Percentiles rank a stretch among this genome's conserved stretches.
Evolutionary conservation across 2,329 filamentous ascomycete genomes (phyloP).

Genomic region (Aspergillus fructus): DNA sequence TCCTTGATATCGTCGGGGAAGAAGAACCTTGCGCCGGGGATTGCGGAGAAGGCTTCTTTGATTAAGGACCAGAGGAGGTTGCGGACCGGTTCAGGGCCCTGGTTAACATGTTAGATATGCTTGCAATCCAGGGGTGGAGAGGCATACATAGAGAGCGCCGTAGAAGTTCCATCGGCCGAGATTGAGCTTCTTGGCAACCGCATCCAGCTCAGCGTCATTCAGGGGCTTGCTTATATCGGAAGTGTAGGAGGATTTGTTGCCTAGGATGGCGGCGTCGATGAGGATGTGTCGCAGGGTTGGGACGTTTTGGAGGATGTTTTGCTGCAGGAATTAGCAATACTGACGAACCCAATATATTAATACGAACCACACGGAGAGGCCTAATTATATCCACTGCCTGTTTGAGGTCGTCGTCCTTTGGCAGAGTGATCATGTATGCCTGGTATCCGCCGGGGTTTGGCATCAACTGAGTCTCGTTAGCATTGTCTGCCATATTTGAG

Average conservation of each 20-base stretch:
- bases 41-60: slow-evolving; percentile 43
- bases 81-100: slow-evolving; percentile 29
- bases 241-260: slow-evolving; percentile 22
- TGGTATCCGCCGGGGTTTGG: not conserved
- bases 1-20: slow-evolving; percentile 42
- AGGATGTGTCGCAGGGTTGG: slow-evolving; percentile 48
- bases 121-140: too few species aligned
- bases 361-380: not conserved
- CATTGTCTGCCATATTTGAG: not conserved
- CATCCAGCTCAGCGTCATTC: slow-evolving; percentile 41
- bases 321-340: not conserved
- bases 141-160: slow-evolving; percentile 42
- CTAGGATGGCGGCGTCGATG: slow-evolving; percentile 47
- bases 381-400: not conserved
- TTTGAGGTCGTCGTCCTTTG: not conserved
- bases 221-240: slow-evolving; percentile 30
- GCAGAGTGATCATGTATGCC: not conserved
- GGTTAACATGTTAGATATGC: too few species aligned
- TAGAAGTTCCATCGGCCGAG: slow-evolving; percentile 55
- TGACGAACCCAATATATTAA: not conserved
- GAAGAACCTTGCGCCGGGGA: slow-evolving; percentile 46
- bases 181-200: slow-evolving; percentile 41
- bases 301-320: slow-evolving; percentile 49
- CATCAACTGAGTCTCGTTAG: not conserved
- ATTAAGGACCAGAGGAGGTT: slow-evolving; percentile 40